These are phyloP conservation scores for Cladorrhinum samala DNA, from an alignment of 495 filamentous ascomycete genomes.

Conservation along the genomic window DNA sequence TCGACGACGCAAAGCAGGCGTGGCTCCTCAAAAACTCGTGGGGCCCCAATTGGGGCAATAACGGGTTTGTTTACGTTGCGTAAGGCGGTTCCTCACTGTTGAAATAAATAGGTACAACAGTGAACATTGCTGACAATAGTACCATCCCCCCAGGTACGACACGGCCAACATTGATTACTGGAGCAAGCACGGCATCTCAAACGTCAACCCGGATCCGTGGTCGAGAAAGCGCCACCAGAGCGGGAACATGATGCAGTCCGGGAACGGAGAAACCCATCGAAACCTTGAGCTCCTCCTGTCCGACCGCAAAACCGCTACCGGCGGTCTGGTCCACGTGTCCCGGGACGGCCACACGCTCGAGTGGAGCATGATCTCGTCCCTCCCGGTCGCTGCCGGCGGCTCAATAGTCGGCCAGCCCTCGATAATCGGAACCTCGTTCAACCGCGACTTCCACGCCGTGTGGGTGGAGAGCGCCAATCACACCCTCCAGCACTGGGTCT, in stretches of 20 bases:
- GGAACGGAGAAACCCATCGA: slow-evolving; percentile 16
- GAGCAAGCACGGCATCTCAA: slow-evolving; percentile 16
- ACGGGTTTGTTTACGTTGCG: slow-evolving; percentile 21
- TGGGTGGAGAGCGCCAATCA: neutral
- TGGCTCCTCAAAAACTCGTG: slow-evolving; percentile 25
- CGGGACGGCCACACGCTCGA: slow-evolving; percentile 2
- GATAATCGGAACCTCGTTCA: slow-evolving; percentile 17
- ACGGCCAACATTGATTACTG: slow-evolving; percentile 16
- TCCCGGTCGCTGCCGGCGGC: neutral
- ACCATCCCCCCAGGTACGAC: too few relatives aligned
- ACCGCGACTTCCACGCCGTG: slow-evolving; percentile 18
- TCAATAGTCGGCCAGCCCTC: slow-evolving; percentile 12
- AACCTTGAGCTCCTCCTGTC: slow-evolving; percentile 15
- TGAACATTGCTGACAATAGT: too few relatives aligned
- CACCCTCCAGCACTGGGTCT: slow-evolving; percentile 13
- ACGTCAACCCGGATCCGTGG: slow-evolving; percentile 20
- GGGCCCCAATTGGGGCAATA: slow-evolving; percentile 10
- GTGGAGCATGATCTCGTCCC: slow-evolving; percentile 7
- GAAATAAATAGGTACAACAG: neutral
- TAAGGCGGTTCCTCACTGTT: neutral
- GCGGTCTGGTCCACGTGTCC: slow-evolving; percentile 10
- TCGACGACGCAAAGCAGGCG: slow-evolving; percentile 14
- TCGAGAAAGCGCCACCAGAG: slow-evolving; percentile 14
- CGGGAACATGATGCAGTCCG: slow-evolving; percentile 18
- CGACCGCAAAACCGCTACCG: neutral